A percentile compares a stretch with the other conserved stretches of the same genome.
Evolutionary conservation across 2,329 filamentous ascomycete species (phyloP).

Genomic region (Orbilia blumenaviensis): DNA sequence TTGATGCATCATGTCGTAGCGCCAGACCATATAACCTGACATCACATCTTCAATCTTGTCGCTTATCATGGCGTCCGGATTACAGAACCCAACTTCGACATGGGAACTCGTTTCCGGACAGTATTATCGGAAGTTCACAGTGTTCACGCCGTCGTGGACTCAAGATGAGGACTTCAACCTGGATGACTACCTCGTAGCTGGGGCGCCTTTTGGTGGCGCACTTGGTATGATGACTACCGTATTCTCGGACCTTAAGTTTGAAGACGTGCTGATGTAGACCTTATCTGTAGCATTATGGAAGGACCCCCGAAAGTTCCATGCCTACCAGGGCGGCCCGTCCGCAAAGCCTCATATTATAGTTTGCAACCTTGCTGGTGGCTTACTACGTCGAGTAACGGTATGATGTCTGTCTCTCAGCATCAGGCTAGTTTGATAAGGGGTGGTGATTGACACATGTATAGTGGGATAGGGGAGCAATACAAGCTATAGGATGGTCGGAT

Average conservation of each 20-base stretch:
- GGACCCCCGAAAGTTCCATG: conserved; percentile 83
- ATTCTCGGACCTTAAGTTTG: neutral
- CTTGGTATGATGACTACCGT: conserved; percentile 71
- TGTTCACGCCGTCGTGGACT: conserved; percentile 86
- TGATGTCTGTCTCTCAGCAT: conserved; percentile 35
- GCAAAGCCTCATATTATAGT: conserved; percentile 88
- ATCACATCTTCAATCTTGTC: conserved; percentile 45
- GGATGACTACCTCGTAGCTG: conserved; percentile 90
- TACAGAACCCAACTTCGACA: conserved; percentile 72
- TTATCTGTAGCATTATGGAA: conserved; percentile 77
- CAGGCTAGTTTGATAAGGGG: conserved; percentile 2
- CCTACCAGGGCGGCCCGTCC: conserved; percentile 74
- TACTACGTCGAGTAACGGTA: conserved; percentile 78
- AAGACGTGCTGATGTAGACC: conserved; percentile 6
- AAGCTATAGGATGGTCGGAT: conserved; percentile 93
- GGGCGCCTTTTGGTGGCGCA: conserved; percentile 91
- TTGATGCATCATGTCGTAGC: conserved; percentile 51
- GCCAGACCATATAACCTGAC: conserved; percentile 16
- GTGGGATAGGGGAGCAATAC: conserved; percentile 90
- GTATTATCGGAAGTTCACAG: conserved; percentile 93
- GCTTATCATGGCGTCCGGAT: conserved; percentile 52
- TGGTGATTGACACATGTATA: conserved; percentile 59
- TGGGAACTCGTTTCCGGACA: conserved; percentile 94
- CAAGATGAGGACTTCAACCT: conserved; percentile 86
- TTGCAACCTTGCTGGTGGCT: conserved; percentile 90